Conservation (phyloP, 768 basidiomycete genomes). For the Leccinum broughii region DNA sequence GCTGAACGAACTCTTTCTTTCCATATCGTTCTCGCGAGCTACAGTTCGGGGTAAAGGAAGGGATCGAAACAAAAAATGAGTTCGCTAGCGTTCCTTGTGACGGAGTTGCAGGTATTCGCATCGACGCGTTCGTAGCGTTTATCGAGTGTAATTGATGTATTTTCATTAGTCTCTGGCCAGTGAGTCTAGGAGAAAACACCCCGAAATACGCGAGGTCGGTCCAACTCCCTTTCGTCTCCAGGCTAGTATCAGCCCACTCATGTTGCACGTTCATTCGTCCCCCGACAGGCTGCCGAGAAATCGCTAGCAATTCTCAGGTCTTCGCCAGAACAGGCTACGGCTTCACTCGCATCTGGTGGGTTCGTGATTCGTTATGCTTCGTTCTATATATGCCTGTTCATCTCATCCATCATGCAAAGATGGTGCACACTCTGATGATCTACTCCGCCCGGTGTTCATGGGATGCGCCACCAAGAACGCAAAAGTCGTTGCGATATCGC, state of each 20-base stretch:
- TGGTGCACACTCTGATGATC: slow-evolving; percentile 75
- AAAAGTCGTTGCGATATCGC: slow-evolving; percentile 90
- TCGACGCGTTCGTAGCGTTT: neutral
- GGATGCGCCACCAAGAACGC: slow-evolving; percentile 91
- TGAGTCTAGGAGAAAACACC: slow-evolving; percentile 86
- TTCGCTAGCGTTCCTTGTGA: slow-evolving; percentile 68
- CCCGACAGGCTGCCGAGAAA: slow-evolving; percentile 57
- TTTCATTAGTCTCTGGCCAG: slow-evolving; percentile 73
- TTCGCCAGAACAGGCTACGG: slow-evolving; percentile 79
- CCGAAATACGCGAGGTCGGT: slow-evolving; percentile 88
- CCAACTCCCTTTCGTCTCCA: neutral
- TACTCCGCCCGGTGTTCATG: slow-evolving; percentile 88
- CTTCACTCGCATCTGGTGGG: slow-evolving; percentile 70
- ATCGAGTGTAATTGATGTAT: slow-evolving; percentile 3
- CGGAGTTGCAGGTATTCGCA: slow-evolving; percentile 63
- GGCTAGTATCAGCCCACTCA: slow-evolving; percentile 6
- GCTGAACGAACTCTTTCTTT: neutral
- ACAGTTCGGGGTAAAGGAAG: neutral
- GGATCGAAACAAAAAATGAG: slow-evolving; percentile 44
- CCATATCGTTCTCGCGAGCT: neutral
- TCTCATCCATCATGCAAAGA: slow-evolving; percentile 39
- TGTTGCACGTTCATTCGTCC: neutral
- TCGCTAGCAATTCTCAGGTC: slow-evolving; percentile 76
- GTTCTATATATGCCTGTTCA: neutral
- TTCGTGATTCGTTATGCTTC: slow-evolving; percentile 24